These are phyloP conservation scores for Mortierella antarctica DNA, from an alignment of 192 early-diverging fungal species.

Conservation along the genomic window DNA sequence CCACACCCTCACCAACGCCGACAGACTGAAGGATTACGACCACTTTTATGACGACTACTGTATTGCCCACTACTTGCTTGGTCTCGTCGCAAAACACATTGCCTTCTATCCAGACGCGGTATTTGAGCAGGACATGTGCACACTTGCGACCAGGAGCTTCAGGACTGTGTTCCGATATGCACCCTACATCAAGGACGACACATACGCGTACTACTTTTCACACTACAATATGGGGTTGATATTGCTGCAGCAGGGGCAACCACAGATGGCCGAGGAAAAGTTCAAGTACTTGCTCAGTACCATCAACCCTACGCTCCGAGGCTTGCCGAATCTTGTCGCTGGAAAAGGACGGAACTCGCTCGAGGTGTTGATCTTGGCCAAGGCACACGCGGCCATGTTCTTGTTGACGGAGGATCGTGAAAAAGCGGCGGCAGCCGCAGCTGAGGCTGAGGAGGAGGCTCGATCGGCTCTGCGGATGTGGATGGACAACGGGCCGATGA, in stretches of 20 bases:
- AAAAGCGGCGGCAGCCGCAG: neutral
- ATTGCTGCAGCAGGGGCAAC: constrained; percentile 49
- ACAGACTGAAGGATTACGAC: constrained; percentile 45
- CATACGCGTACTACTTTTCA: constrained; percentile 66
- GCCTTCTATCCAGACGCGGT: constrained; percentile 53
- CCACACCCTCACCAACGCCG: constrained; percentile 28
- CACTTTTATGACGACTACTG: constrained; percentile 85
- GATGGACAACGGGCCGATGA: neutral
- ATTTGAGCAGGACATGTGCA: constrained; percentile 38
- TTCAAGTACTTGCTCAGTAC: constrained; percentile 62
- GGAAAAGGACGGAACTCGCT: constrained; percentile 75
- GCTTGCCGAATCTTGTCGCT: constrained; percentile 53
- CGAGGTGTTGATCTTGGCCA: constrained; percentile 69
- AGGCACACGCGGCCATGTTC: constrained; percentile 64
- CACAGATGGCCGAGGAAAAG: constrained; percentile 54
- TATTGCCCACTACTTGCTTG: constrained; percentile 74
- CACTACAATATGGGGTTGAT: constrained; percentile 68
- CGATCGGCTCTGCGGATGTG: neutral
- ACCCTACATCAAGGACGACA: constrained; percentile 70
- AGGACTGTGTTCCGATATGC: constrained; percentile 63
- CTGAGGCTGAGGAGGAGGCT: neutral
- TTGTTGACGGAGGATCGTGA: constrained; percentile 35
- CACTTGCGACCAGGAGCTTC: constrained; percentile 40
- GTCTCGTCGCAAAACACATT: constrained; percentile 71
- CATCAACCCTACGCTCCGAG: constrained; percentile 45